Conservation (phyloP, 805 yeast genomes). For the Wickerhamiella australiensis region DNA sequence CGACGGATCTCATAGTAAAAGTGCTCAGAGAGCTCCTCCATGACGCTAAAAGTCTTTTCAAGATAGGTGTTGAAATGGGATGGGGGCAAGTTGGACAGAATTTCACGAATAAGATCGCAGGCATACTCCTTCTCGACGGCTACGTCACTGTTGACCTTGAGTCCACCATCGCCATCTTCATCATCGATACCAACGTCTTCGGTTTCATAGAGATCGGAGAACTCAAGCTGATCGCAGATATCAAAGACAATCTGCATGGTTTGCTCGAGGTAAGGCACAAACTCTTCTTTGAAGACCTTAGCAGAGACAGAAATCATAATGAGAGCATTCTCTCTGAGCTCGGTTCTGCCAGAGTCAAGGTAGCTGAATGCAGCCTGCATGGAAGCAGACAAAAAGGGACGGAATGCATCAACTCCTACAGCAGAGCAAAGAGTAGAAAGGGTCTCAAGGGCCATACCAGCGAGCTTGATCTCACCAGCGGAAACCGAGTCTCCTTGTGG, state of each 20-base stretch:
- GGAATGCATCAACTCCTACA: conserved; percentile 82
- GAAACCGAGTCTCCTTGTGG: conserved; percentile 44
- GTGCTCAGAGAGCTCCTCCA: conserved; percentile 64
- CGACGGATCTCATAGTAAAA: conserved; percentile 81
- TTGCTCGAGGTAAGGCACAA: conserved; percentile 70
- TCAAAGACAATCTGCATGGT: conserved; percentile 74
- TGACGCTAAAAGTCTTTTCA: conserved; percentile 31
- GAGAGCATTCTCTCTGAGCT: conserved; percentile 90
- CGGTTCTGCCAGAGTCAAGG: conserved; percentile 60
- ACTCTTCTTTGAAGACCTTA: conserved; percentile 83
- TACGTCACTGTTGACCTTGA: conserved; percentile 86
- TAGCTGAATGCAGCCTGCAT: conserved; percentile 78
- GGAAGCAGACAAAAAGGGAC: conserved; percentile 74
- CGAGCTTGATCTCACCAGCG: conserved; percentile 81
- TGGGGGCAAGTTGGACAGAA: conserved; percentile 61
- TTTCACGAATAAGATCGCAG: conserved; percentile 68
- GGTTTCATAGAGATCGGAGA: conserved; percentile 34
- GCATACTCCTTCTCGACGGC: conserved; percentile 94
- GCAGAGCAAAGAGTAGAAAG: conserved; percentile 93
- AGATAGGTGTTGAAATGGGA: conserved; percentile 32
- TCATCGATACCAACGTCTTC: conserved; percentile 37
- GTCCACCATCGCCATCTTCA: conserved; percentile 48
- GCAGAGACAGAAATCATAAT: conserved; percentile 90
- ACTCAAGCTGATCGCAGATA: conserved; percentile 79
- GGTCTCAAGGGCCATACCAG: conserved; percentile 87